These are phyloP conservation scores for Ceratocystis ficicola DNA, from an alignment of 2,329 filamentous ascomycete genomes.

Conservation along the genomic window DNA sequence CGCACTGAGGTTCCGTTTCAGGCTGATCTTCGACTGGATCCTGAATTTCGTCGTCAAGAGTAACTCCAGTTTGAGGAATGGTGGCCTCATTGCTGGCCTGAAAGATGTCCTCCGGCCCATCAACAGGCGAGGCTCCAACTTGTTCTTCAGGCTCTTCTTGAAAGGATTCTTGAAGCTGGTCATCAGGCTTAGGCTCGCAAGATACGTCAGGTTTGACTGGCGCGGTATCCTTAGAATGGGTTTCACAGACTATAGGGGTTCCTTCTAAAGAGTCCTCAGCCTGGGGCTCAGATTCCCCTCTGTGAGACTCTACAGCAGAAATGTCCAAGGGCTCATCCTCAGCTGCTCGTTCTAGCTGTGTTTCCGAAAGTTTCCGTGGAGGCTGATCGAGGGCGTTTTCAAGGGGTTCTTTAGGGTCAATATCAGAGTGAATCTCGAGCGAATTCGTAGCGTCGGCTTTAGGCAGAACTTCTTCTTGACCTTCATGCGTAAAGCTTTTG, in stretches of 20 bases:
- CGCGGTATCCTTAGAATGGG: not conserved
- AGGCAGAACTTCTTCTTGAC: not conserved
- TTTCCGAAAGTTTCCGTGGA: not conserved
- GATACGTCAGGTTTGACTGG: not conserved
- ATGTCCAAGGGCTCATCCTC: not conserved
- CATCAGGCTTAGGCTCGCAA: not conserved
- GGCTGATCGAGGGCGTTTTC: not conserved
- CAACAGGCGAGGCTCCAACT: not conserved
- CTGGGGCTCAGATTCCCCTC: not conserved
- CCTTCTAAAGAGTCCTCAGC: not conserved
- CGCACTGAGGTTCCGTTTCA: not conserved
- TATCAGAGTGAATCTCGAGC: not conserved
- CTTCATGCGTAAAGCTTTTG: not conserved
- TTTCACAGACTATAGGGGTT: not conserved
- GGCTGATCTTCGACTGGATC: not conserved
- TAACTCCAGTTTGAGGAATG: not conserved
- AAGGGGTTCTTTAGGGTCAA: constrained; percentile 10
- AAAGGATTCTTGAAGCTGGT: not conserved
- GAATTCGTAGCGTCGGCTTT: not conserved
- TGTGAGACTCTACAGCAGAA: not conserved
- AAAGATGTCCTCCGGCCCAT: no score
- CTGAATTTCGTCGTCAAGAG: not conserved
- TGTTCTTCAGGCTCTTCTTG: not conserved
- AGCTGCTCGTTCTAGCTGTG: not conserved
- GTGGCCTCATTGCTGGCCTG: not conserved